Evolutionary conservation across 257 asterid species (phyloP), one percentile per base, ranked within the genome.

Genomic region (Salvia hispanica): DNA sequence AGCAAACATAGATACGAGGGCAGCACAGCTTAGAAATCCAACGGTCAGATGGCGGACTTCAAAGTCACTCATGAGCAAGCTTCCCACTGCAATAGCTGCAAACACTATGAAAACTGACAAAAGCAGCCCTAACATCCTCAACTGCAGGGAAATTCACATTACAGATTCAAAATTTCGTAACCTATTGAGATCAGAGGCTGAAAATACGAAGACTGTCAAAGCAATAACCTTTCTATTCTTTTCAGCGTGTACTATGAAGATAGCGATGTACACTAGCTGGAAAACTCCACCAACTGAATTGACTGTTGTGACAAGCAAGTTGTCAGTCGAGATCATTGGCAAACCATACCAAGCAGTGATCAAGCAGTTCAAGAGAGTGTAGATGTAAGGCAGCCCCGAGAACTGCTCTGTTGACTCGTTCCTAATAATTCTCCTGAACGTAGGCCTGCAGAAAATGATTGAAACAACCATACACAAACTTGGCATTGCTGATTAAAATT

Each of bases 291-390:
- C 93, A 7, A 78, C 34, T 33, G 90, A 84, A 78, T 86, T 86
- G 54, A 86, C 93, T 0, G 90, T 84, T 5, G 83, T 76, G 46
- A 86, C 88, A 16, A 82, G 76, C 21, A 86, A 55, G 74, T 84
- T 82, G 77, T 77, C 80, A 8, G 56, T n/a, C 33, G 93, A 86
- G 58, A 86, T 58, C 73, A 86, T 45, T 39, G 93, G 93, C 77
- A 75, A 76, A 60, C 90, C 90, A 67, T 86, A 86, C 90, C 93
- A 86, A 33, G 88, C 90, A 33, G 90, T 82, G 73, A 86, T 80
- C 71, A 86, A 76, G 80, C 88, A 86, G 73, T 86, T 86, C 77
- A 86, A 61, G 66, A 83, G 84, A 56, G 89, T 76, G 39, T 86
- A 86, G 76, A 86, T 76, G 55, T 86, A 86, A 3, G 89, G 92